phyloP scores from a whole-genome alignment of 2,329 filamentous ascomycete genomes.

The Biscogniauxia marginata region DNA sequence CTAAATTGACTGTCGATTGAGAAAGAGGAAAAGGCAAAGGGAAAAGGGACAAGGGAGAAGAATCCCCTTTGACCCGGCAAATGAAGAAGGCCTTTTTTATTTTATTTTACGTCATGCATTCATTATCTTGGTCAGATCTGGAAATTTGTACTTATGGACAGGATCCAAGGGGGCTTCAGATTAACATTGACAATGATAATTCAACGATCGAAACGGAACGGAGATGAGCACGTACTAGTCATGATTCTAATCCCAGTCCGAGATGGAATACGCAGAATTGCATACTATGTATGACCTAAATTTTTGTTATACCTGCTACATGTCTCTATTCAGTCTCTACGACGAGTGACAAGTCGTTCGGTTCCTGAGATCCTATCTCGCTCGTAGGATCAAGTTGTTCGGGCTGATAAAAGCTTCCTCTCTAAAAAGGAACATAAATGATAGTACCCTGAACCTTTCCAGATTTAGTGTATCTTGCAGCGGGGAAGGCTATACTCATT shows the following conservation, averaged over 20 bases:
- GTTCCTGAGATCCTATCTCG: neutral
- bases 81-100: slow-evolving; percentile 12
- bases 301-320: neutral
- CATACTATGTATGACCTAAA: neutral
- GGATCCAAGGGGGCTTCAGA: slow-evolving; percentile 13
- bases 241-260: slow-evolving; percentile 5
- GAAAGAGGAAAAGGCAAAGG: neutral
- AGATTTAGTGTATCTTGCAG: neutral
- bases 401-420: neutral
- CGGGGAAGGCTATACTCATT: neutral
- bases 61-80: too few relatives aligned
- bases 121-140: slow-evolving; percentile 12
- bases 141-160: slow-evolving; percentile 16
- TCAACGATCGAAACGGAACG: slow-evolving; percentile 2
- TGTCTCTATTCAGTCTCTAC: too few relatives aligned
- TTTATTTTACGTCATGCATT: slow-evolving; percentile 1
- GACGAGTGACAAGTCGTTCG: too few relatives aligned
- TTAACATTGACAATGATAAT: slow-evolving; percentile 2
- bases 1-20: neutral
- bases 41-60: too few relatives aligned
- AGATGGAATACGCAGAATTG: neutral
- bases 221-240: slow-evolving; percentile 10
- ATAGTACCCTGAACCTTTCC: neutral
- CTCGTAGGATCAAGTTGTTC: neutral
- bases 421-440: neutral